Base-by-base conservation (phyloP, 106 monocot genomes). In the Gastrodia elata region DNA sequence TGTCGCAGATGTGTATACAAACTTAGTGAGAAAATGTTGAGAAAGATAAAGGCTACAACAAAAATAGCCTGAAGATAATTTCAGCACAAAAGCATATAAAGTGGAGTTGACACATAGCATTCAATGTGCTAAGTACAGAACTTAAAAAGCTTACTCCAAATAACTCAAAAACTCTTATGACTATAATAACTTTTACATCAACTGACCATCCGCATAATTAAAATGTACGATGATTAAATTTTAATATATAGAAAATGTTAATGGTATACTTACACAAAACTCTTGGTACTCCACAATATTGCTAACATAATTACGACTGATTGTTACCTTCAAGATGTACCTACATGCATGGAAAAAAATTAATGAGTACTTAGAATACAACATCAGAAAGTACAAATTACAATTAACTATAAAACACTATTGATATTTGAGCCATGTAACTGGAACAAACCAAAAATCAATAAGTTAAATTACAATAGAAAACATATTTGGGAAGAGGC, bases 261-360 rank as follows among this genome's bases (percentile, higher is more conserved):
- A 33, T 26, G 20, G 27, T 39, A 39, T 20, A 74, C 39, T 77
- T 80, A 84, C 84, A 74, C 71, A 81, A 68, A 85, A 78, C 38
- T 85, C 85, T 43, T 79, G 85, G 48, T 64, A 81, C 52, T 85
- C 85, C 38, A 85, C 82, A 73, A 85, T 82, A 59, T 85, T 85
- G 81, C 73, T 75, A 34, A 82, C 71, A 73, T 85, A 85, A 68
- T 82, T 85, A 55, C 85, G 85, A 65, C 81, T 82, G 35, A 85
- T 32, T 34, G 85, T 85, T 27, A 81, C 85, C 76, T 80, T 85
- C 48, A 85, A 65, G 40, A 85, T 67, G 40, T 82, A 85, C 81
- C 85, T 85, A 82, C 68, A 73, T 76, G 37, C 28, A 68, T 42
- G 9, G 27, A 33, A 52, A 65, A 65, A 38, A 67, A 67, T 67